Conservation (phyloP, 768 basidiomycete species). For the Kwoniella botswanensis region DNA sequence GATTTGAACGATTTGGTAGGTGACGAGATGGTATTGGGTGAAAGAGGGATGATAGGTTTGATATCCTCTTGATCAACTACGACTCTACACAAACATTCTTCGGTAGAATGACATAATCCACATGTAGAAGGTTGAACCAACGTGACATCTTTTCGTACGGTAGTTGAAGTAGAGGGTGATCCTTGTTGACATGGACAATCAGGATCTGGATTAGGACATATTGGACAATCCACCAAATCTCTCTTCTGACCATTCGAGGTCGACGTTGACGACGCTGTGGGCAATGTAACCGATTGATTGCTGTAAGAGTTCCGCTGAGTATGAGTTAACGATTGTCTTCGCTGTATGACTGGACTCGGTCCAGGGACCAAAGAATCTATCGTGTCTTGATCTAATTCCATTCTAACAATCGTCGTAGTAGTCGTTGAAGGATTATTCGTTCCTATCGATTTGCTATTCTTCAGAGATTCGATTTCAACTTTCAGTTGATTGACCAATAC, state of each 20-base stretch:
- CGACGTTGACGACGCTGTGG: conserved; percentile 7
- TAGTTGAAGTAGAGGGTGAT: conserved; percentile 2
- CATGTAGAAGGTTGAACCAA: conserved; percentile 26
- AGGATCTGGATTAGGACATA: conserved; percentile 53
- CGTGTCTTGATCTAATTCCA: conserved; percentile 25
- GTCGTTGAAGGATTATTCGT: not conserved
- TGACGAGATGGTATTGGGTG: conserved; percentile 14
- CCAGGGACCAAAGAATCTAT: conserved; percentile 25
- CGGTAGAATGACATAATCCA: conserved; percentile 44
- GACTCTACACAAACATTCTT: conserved; percentile 47
- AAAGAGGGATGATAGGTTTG: conserved; percentile 21
- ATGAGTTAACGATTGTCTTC: conserved; percentile 9
- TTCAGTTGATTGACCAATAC: conserved; percentile 12
- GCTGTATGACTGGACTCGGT: conserved; percentile 9
- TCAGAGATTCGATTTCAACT: conserved; percentile 10
- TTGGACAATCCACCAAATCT: conserved; percentile 42
- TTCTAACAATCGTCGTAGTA: conserved; percentile 23
- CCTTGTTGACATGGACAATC: conserved; percentile 51
- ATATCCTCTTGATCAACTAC: conserved; percentile 26
- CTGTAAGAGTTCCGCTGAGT: too few relatives aligned
- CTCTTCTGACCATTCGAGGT: not conserved
- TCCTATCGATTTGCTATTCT: conserved; percentile 11
- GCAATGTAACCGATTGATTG: not conserved
- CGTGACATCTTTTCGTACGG: conserved; percentile 18
- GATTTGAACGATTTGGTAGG: conserved; percentile 27